A percentile compares a stretch with the other conserved stretches of the same genome.
Evolutionary conservation across 768 basidiomycete species (phyloP).

Genomic region (Amanita jacksonii): DNA sequence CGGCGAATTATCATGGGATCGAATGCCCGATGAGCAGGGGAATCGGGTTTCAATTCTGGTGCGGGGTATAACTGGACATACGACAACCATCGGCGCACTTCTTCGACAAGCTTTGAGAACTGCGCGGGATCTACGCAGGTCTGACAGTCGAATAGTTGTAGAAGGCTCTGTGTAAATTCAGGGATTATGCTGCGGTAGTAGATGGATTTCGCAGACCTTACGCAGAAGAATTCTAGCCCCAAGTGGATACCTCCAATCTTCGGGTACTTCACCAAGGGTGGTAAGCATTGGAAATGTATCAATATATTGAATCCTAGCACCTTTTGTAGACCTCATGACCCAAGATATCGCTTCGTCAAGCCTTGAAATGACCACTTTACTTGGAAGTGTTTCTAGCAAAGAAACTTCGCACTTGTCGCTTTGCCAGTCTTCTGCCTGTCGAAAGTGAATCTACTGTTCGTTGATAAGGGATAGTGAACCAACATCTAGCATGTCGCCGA

Average conservation of each 20-base stretch:
- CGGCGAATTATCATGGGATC: constrained; percentile 61
- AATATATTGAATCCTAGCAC: constrained; percentile 18
- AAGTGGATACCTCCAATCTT: constrained; percentile 42
- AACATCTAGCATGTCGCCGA: constrained; percentile 70
- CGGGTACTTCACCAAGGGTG: constrained; percentile 25
- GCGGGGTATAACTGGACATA: constrained; percentile 28
- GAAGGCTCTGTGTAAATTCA: constrained; percentile 26
- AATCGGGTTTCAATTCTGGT: constrained; percentile 28
- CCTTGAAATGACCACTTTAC: constrained; percentile 38
- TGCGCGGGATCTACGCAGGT: constrained; percentile 26
- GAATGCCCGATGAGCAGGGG: constrained; percentile 45
- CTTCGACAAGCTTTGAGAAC: constrained; percentile 27
- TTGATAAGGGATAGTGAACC: constrained; percentile 18
- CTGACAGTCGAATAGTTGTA: constrained; percentile 40
- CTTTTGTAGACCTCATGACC: constrained; percentile 37
- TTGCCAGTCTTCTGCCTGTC: constrained; percentile 81
- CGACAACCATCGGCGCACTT: constrained; percentile 32
- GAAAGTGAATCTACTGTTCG: constrained; percentile 10
- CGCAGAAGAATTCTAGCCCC: constrained; percentile 45
- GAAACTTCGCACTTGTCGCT: constrained; percentile 81
- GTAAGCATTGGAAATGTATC: constrained; percentile 1
- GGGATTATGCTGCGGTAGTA: too few species aligned
- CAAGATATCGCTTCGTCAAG: constrained; percentile 57
- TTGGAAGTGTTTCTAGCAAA: constrained; percentile 54
- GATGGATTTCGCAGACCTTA: constrained; percentile 30